These are phyloP conservation scores for Cryptococcus sp. DNA, from an alignment of 1,284 basidiomycete species.

Conservation along the genomic window DNA sequence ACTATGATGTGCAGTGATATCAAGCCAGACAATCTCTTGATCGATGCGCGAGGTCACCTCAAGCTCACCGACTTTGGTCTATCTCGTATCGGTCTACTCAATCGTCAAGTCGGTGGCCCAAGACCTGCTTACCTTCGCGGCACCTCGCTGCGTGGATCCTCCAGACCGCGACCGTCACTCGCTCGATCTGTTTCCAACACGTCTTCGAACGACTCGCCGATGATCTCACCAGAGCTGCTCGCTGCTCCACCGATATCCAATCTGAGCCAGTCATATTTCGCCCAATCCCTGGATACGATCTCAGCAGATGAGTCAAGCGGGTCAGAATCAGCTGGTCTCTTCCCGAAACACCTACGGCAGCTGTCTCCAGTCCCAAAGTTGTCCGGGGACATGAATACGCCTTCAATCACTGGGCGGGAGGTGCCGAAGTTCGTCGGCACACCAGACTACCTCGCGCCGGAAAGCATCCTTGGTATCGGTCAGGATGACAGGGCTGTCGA, in stretches of 20 bases:
- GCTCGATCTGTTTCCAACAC: slow-evolving; percentile 69
- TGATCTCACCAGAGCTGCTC: slow-evolving; percentile 53
- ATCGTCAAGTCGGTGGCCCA: slow-evolving; percentile 82
- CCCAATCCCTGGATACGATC: slow-evolving; percentile 33
- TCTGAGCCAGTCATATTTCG: slow-evolving; percentile 69
- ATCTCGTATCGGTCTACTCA: slow-evolving; percentile 93
- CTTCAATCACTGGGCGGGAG: slow-evolving; percentile 60
- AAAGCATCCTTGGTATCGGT: slow-evolving; percentile 92
- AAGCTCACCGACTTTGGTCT: slow-evolving; percentile 98
- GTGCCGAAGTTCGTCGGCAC: slow-evolving; percentile 90
- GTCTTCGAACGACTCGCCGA: slow-evolving; percentile 60
- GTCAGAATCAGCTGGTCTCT: slow-evolving; percentile 77
- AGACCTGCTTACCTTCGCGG: slow-evolving; percentile 59
- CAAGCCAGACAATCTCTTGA: slow-evolving; percentile 96
- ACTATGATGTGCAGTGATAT: slow-evolving; percentile 71
- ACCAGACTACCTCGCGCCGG: slow-evolving; percentile 94
- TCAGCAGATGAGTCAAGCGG: slow-evolving; percentile 80
- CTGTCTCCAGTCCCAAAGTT: slow-evolving; percentile 56
- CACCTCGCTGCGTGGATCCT: slow-evolving; percentile 41
- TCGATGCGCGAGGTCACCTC: slow-evolving; percentile 92
- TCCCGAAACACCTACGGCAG: slow-evolving; percentile 72
- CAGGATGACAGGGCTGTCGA: slow-evolving; percentile 95
- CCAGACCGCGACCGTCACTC: slow-evolving; percentile 47
- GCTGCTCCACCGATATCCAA: slow-evolving; percentile 59
- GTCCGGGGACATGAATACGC: slow-evolving; percentile 60